Evolutionary conservation across 2,329 filamentous ascomycete species (phyloP).

Genomic region (Xylaria digitata): DNA sequence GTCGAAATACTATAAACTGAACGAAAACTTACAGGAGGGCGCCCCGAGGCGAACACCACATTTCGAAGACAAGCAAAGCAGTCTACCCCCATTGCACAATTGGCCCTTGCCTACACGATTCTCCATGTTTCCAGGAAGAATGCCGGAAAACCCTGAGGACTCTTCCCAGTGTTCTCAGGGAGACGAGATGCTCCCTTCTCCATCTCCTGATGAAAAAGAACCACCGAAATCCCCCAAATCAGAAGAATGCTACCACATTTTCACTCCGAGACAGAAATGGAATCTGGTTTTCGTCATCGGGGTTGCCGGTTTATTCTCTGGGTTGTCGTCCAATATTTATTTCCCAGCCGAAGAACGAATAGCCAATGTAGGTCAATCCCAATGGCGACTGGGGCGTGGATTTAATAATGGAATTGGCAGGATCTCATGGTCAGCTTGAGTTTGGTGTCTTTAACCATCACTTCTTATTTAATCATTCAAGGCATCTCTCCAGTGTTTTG

Average conservation of each 20-base stretch:
- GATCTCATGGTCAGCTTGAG: constrained; percentile 15
- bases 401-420: too few species aligned
- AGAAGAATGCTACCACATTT: too few species aligned
- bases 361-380: background rate
- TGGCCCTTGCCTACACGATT: background rate
- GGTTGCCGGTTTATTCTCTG: constrained; percentile 15
- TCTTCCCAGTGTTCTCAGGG: constrained; percentile 10
- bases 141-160: background rate
- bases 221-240: too few species aligned
- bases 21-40: background rate
- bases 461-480: constrained; percentile 21
- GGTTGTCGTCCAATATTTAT: constrained; percentile 22
- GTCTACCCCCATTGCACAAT: background rate
- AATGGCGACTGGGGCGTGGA: background rate
- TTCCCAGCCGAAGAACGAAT: constrained; percentile 26
- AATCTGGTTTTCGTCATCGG: constrained; percentile 16
- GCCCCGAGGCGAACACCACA: background rate
- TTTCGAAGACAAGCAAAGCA: background rate
- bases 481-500: constrained; percentile 23
- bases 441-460: constrained; percentile 18
- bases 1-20: constrained; percentile 2
- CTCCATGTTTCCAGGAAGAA: background rate
- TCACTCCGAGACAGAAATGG: too few species aligned
- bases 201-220: constrained; percentile 1
- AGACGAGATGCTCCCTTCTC: background rate